Base-by-base conservation (phyloP, 2,329 filamentous ascomycete species). In the Botrytis deweyae region DNA sequence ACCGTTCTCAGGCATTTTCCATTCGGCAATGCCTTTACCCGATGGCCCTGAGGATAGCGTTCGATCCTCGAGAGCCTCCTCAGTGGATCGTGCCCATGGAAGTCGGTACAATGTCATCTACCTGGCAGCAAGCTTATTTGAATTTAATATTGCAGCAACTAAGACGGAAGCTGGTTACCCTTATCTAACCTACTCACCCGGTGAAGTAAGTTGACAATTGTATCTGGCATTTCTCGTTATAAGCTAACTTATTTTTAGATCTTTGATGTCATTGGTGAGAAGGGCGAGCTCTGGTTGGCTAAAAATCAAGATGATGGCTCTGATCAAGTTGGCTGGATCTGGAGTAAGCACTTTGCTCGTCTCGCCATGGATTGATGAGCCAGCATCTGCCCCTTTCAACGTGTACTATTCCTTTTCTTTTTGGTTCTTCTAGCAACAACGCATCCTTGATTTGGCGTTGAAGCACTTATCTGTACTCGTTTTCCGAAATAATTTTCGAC, bases 201-300 rank as follows among this genome's bases (percentile, higher is more conserved):
- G 96, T 77, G 96, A 99, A 86, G 91, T 92, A 81, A 79, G 88
- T 84, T 73, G 67, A 55, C 20, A n/a, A 36, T 40, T 29, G 40
- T 46, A 44, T 67, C 22, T 58, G 49, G 18, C 36, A 69, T 62
- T 52, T 14, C 12, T 67, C 38, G 10, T 18, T 14, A 62, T 12
- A 36, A 63, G 58, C 20, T 73, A 52, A 61, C 36, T 69, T 68
- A 74, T 69, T 70, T 77, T 36, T 76, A 92, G 88, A 93, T 95
- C 76, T 95, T 95, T 80, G 93, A 95, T 84, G 92, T 99, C 71
- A 94, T 99, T 80, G 96, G 92, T 44, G 95, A 98, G 83, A 98
- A 98, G 82, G 96, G 96, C 76, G 96, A 99, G 85, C 88, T 98
- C 67, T 99, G 96, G 96, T 89, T 99, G 73, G 96, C 96, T 71